Evolutionary conservation across 345 rosid species (phyloP), one percentile per base, ranked within the genome.

Genomic region (Linum trigynum): DNA sequence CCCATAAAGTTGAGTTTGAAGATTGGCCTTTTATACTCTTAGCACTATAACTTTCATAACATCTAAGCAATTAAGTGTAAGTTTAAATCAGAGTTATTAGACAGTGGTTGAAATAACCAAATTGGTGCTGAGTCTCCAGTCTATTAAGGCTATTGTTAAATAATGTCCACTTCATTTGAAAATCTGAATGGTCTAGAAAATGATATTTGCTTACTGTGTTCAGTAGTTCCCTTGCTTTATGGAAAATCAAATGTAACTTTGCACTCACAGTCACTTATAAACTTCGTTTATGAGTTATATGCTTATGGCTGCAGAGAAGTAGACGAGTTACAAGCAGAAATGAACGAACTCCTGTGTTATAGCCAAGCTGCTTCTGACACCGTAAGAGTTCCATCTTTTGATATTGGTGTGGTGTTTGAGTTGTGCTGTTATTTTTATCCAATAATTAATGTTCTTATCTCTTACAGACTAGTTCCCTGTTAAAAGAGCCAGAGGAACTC

Each of bases 281-380:
- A 59, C 58, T 41, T 59, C 53, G 39, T 62, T 65, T 37, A 61
- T 59, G 69, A 65, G 71, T 74, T 63, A 12, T 76, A 56, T 67
- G 69, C 70, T 74, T 61, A 8, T 76, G 57, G 41, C 56, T 74
- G 66, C 88, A 91, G 97, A 77, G 88, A 91, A 79, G 79, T 91
- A 67, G 84, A 86, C 72, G 91, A 81, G 59, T 66, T 86, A 55
- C 89, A 66, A 63, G 66, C 51, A 65, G 83, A 83, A 74, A 74
- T 83, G 69, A 70, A 77, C 67, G 82, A 76, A 62, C 65, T 63
- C 72, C 67, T 79, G 70, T 78, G 72, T 69, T 65, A 67, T 58
- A 80, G 70, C 67, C 85, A 78, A 63, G 71, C 57, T 53, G 76
- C 74, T 55, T 65, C 70, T 43, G 76, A 83, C 55, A 72, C 79